Base-by-base conservation (phyloP, 2,329 filamentous ascomycete genomes). In the Fusarium dlaminii region DNA sequence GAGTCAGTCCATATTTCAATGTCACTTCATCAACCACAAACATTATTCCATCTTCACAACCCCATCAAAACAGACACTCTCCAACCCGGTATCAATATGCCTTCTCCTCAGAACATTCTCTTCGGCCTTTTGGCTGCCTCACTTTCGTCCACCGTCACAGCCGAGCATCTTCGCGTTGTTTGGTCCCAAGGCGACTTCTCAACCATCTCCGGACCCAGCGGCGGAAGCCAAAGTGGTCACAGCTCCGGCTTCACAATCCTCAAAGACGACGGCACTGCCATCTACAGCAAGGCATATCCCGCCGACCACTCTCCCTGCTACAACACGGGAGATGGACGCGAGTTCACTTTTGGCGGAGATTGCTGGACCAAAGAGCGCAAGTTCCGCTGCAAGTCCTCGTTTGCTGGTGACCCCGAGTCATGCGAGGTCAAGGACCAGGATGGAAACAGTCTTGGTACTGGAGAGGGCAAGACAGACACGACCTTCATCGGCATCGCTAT, bases 401-500 rank as follows among this genome's bases (percentile, higher is more conserved):
- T 68, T 11, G 43, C 22, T 24, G 66, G 66, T 17, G 37, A 67
- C 30, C 63, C 66, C 2, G 48, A 68, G 15, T 27, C 22, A 17
- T 68, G 66, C 14, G 63, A 67, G 39, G 55, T 67, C 27, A 67
- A 54, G 55, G 66, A 67, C 7, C 36, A 49, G 40, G 63, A 56
- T 13, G 63, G 63, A 5, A 67, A 54, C 24, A 66, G 48, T 9
- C 63, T 68, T 9, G 65, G 43, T 30, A 46, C 51, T 10, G 55
- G 54, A 29, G 66, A 68, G 39, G 63, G 66, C 32, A 60, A 55
- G 42, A 66, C 54, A 8, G 55, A 67, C 9, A 61, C 63, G 3
- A 48, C 37, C 8, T 68, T 68, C 13, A 68, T 68, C 14, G 66
- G 66, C 5, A 68, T 68, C 9, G 62, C 66, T 6, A 68, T 68